Percentiles rank a stretch among this genome's conserved stretches.
phyloP scores from a whole-genome alignment of 1,284 basidiomycete genomes.

The Ganoderma lucidum region DNA sequence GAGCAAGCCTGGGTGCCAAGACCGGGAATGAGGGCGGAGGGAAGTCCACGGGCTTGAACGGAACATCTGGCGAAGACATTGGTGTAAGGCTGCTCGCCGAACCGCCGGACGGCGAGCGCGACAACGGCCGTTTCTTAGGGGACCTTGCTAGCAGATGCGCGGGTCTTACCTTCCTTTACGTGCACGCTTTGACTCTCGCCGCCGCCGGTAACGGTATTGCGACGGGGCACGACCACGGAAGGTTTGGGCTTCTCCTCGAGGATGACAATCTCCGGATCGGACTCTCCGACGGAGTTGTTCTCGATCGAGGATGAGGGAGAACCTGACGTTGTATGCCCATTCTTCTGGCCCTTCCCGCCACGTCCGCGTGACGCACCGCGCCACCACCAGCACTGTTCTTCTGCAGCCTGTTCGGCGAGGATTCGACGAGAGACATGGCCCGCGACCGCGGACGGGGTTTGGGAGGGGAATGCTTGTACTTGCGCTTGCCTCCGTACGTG shows the following conservation, averaged over 20 bases:
- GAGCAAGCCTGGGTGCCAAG: conserved; percentile 28
- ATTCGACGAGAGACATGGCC: conserved; percentile 17
- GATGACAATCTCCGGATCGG: conserved; percentile 15
- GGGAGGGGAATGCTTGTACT: conserved; percentile 23
- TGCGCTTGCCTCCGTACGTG: conserved; percentile 35
- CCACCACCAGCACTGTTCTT: conserved; percentile 1
- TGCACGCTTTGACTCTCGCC: not conserved
- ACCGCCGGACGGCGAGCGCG: conserved; percentile 18
- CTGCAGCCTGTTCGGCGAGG: conserved; percentile 17
- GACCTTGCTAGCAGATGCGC: not conserved
- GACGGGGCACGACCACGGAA: not conserved
- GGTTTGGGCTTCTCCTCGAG: conserved; percentile 9
- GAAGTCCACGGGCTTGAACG: conserved; percentile 7
- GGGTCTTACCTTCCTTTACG: not conserved
- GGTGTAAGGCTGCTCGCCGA: conserved; percentile 19
- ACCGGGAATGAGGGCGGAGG: conserved; percentile 17
- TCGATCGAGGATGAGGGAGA: conserved; percentile 16
- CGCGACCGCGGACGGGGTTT: conserved; percentile 9
- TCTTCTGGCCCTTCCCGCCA: conserved; percentile 9
- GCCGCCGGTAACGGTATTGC: not conserved
- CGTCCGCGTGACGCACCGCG: conserved; percentile 11
- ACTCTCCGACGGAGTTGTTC: conserved; percentile 1
- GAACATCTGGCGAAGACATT: conserved; percentile 18
- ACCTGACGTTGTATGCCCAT: conserved; percentile 6
- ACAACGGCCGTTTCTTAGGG: conserved; percentile 28